Conservation (phyloP, 768 basidiomycete genomes). For the Hygrophoropsis aurantiaca region DNA sequence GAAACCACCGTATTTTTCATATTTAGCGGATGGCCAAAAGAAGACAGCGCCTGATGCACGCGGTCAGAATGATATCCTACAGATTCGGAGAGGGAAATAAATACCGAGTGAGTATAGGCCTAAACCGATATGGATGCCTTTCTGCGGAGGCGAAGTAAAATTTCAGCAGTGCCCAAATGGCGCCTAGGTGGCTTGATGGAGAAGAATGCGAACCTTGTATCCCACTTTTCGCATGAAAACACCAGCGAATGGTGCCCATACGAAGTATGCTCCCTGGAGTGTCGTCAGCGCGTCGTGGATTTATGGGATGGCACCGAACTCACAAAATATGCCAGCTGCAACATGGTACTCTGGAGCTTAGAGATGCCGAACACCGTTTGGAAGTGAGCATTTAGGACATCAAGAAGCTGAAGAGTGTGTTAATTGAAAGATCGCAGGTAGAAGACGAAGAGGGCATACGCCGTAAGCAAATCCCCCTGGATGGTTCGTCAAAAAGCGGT, state of each 20-base stretch:
- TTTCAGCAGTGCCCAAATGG: background rate
- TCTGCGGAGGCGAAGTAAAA: conserved; percentile 26
- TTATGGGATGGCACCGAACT: conserved; percentile 12
- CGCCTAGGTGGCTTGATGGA: no score
- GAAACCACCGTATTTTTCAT: conserved; percentile 67
- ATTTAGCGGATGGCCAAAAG: conserved; percentile 78
- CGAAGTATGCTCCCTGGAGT: conserved; percentile 56
- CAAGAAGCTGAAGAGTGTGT: conserved; percentile 48
- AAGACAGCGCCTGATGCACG: conserved; percentile 57
- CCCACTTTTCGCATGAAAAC: conserved; percentile 59
- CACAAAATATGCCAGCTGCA: conserved; percentile 74
- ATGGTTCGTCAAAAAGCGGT: background rate
- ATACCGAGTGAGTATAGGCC: conserved; percentile 56
- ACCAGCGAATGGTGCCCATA: conserved; percentile 59
- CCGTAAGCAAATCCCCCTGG: conserved; percentile 70
- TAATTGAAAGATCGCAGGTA: conserved; percentile 3
- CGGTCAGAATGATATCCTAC: conserved; percentile 1
- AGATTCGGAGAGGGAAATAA: background rate
- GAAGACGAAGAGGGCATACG: conserved; percentile 34
- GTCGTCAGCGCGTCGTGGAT: background rate
- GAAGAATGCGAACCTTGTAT: conserved; percentile 53
- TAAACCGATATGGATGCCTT: conserved; percentile 64
- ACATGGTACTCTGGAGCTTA: conserved; percentile 70
- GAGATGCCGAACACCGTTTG: conserved; percentile 65
- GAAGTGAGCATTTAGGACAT: conserved; percentile 73